Conservation (phyloP, 1,284 basidiomycete species). For the Moniliophthora roreri region DNA sequence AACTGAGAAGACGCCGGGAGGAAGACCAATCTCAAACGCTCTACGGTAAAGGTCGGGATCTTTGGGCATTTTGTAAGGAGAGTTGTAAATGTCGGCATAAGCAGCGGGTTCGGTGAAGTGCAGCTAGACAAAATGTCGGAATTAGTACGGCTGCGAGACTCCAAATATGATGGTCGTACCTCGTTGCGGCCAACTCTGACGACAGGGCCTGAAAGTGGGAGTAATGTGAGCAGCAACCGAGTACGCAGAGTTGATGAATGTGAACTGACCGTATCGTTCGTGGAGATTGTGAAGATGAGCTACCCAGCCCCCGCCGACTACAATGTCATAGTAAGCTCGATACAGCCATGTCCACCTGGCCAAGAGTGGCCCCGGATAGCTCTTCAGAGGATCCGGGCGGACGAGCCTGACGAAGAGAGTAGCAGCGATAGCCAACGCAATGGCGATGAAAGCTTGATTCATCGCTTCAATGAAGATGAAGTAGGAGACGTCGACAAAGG, state of each 20-base stretch:
- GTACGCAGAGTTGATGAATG: neutral
- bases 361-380: conserved; percentile 29
- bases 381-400: too few relatives aligned
- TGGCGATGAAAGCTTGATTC: too few relatives aligned
- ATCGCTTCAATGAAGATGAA: too few relatives aligned
- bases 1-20: neutral
- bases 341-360: conserved; percentile 29
- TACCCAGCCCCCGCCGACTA: conserved; percentile 28
- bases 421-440: too few relatives aligned
- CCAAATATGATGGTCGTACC: conserved; percentile 16
- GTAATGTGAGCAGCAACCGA: neutral
- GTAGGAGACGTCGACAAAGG: too few relatives aligned
- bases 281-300: conserved; percentile 28
- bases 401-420: too few relatives aligned
- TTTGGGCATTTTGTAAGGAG: neutral
- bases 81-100: neutral
- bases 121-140: neutral
- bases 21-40: neutral
- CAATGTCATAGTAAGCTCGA: conserved; percentile 30
- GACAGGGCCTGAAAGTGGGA: conserved; percentile 26
- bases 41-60: neutral
- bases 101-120: neutral
- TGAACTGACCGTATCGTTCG: conserved; percentile 24
- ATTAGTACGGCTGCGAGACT: too few relatives aligned
- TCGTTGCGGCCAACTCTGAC: conserved; percentile 32